Conservation (phyloP, 148 eudicot genomes). For the Oxyria digyna region DNA sequence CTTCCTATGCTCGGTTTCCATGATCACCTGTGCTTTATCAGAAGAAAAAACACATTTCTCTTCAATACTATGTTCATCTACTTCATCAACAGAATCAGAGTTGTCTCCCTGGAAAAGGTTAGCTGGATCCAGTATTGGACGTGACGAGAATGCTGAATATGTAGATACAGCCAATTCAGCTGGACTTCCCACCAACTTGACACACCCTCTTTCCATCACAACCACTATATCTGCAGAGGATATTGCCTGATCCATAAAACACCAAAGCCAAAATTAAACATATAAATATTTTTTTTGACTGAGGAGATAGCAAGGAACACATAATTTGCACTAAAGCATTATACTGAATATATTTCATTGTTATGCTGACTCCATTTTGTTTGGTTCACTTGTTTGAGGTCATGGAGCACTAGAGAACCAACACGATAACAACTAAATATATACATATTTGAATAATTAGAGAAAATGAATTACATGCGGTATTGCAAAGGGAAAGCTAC, state of each 20-base stretch:
- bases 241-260: constrained; percentile 52
- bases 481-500: no score
- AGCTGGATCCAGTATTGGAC: constrained; percentile 20
- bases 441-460: no score
- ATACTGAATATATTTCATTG: no score
- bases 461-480: no score
- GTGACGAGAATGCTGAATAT: constrained; percentile 25
- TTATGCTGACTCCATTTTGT: no score
- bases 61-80: constrained; percentile 15
- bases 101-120: constrained; percentile 20
- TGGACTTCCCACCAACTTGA: constrained; percentile 69
- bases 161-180: constrained; percentile 34
- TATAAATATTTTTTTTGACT: neutral
- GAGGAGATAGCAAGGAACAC: neutral
- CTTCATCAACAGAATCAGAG: constrained; percentile 16
- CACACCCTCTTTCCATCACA: constrained; percentile 67
- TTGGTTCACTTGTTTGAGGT: no score
- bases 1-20: constrained; percentile 62
- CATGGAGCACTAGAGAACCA: no score
- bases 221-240: constrained; percentile 66
- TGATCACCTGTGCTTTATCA: constrained; percentile 27
- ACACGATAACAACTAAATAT: no score
- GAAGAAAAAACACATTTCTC: constrained; percentile 25
- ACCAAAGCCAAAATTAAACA: neutral
- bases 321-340: neutral